Evolutionary conservation across 768 basidiomycete genomes (phyloP), one percentile per base, ranked within the genome.

Genomic region (Hypholoma fasciculare): DNA sequence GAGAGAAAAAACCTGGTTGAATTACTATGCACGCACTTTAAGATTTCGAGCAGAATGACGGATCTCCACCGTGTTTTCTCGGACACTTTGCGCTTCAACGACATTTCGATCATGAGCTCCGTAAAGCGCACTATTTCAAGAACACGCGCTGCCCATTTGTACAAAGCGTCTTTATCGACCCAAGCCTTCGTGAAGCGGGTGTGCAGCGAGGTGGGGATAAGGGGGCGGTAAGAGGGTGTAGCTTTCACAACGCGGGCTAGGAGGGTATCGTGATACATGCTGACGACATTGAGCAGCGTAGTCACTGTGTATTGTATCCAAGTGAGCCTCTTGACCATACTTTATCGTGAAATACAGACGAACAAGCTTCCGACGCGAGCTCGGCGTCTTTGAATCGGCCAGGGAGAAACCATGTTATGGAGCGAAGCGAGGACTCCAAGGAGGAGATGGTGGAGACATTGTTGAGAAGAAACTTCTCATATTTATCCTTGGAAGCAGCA

Each of bases 381-480:
- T 98, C 96, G 47, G 95, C 94, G 81, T 98, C 96, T 74, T 94
- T 94, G 83, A 98, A 98, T 62, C 95, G 84, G 59, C 96, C 96
- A 44, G 96, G 96, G 44, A 98, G 76, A 66, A 98, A 87, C 95
- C 96, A 98, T 47, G 94, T 95, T 57, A 98, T 75, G 39, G 94
- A 95, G 62, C 94, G 81, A 62, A 98, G 74, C 26, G 90, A 86
- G 16, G 90, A 93, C 73, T 98, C 96, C 64, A 98, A 75, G n/a
- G 87, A 84, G 17, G 90, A 87, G 51, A 98, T 91, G 19, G 91
- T 87, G 1, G 88, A 86, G 20, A 91, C 86, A 74, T 98, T 97
- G 56, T 87, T 82, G 57, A 97, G 76, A 59, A 97, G 80, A 67
- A 94, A 91, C 26, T 82, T 74, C 69, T 96, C 94, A 73, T 96